Evolutionary conservation across 371 early-diverging fungal species (phyloP), one percentile per base, ranked within the genome.

Genomic region (Globomyces sp.): DNA sequence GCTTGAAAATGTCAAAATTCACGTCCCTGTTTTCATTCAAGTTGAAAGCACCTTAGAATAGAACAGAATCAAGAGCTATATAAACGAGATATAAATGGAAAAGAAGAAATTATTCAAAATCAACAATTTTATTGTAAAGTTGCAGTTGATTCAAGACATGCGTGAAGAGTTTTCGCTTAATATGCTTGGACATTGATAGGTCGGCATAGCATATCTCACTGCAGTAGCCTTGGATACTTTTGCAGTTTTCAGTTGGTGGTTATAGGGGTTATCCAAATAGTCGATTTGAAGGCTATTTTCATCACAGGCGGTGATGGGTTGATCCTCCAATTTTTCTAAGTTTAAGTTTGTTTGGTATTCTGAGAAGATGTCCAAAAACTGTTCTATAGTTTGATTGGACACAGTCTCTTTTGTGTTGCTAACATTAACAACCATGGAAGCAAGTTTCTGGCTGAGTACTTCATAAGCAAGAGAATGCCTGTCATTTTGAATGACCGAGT

Each of bases 201-300:
- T 51, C 4, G 51, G 51, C 51, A 51, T 51, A 1, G 51, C 34
- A 51, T 13, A 51, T 4, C 10, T 51, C 10, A 34, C 13, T 51
- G 10, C 34, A 13, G 10, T 34, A 10, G 34, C 51, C 34, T 51
- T 10, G 13, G 10, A 13, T 51, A 51, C 51, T 34, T 51, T 51
- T 10, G 51, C 51, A 51, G 51, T 51, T 13, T 10, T 34, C 4
- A 51, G 34, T 3, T 10, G 51, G 4, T 10, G 34, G 34, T 13
- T 51, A 51, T 51, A 51, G 34, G 51, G 51, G 34, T 51, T 34
- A 51, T 51, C 51, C 51, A 51, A n/a, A 51, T 51, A 51, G 10
- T 51, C 51, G 51, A 51, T 51, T 51, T 51, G 51, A 4, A 13
- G 51, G 51, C 34, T 51, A 51, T 51, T 51, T 13, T 51, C 51